Conservation (phyloP, 768 basidiomycete species). For the Scleroderma citrinum region DNA sequence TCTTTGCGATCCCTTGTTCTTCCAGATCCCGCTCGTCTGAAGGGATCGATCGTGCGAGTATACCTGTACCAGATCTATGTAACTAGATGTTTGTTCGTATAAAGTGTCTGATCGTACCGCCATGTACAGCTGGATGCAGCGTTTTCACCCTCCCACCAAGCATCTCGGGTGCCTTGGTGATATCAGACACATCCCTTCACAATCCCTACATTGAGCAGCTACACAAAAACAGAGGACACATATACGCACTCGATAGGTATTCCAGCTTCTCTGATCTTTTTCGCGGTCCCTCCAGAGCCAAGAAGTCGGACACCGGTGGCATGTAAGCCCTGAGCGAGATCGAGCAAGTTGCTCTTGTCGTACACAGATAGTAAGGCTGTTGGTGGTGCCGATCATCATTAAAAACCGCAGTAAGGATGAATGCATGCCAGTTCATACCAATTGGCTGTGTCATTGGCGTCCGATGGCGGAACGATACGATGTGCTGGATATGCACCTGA, state of each 20-base stretch:
- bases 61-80: slow-evolving; percentile 51
- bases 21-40: slow-evolving; percentile 86
- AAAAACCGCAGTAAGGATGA: background rate
- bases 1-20: slow-evolving; percentile 81
- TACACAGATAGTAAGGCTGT: slow-evolving; percentile 91
- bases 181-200: slow-evolving; percentile 88
- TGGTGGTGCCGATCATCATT: slow-evolving; percentile 6
- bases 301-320: slow-evolving; percentile 80
- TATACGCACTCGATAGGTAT: slow-evolving; percentile 73
- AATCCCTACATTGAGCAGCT: background rate
- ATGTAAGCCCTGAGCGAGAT: slow-evolving; percentile 81
- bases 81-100: background rate
- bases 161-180: slow-evolving; percentile 99
- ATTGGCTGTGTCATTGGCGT: slow-evolving; percentile 22
- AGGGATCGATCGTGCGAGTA: slow-evolving; percentile 86
- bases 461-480: slow-evolving; percentile 3
- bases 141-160: slow-evolving; percentile 98
- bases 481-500: too few species aligned
- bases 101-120: slow-evolving; percentile 52
- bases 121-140: slow-evolving; percentile 95
- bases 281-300: slow-evolving; percentile 96
- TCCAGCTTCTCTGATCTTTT: slow-evolving; percentile 92
- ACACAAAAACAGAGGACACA: background rate
- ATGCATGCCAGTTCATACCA: slow-evolving; percentile 13
- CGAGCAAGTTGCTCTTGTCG: slow-evolving; percentile 87